These are phyloP conservation scores for Fusarium scirpi DNA, from an alignment of 2,329 filamentous ascomycete genomes.

Conservation along the genomic window DNA sequence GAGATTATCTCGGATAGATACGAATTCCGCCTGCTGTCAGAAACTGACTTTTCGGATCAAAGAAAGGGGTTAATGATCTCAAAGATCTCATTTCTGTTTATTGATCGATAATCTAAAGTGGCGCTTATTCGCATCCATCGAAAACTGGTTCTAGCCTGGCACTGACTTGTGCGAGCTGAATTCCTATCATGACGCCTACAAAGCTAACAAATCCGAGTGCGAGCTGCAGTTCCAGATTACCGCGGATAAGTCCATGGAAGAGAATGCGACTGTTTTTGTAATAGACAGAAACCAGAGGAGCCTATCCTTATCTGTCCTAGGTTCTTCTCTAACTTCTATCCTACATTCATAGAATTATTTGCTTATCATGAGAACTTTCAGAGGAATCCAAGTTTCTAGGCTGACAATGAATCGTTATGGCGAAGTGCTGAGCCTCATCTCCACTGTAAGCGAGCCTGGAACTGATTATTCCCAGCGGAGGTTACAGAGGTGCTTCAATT, in stretches of 20 bases:
- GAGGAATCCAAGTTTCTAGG: background rate
- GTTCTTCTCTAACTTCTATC: background rate
- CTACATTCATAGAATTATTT: no score
- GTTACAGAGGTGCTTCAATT: background rate
- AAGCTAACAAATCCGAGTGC: slow-evolving; percentile 21
- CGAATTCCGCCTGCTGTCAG: slow-evolving; percentile 16
- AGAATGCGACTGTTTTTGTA: background rate
- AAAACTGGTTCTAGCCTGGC: slow-evolving; percentile 2
- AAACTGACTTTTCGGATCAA: slow-evolving; percentile 4
- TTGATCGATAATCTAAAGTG: slow-evolving; percentile 14
- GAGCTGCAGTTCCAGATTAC: background rate
- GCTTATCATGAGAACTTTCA: background rate
- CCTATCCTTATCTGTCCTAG: background rate
- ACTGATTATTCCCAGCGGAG: background rate
- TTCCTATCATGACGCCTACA: slow-evolving; percentile 31
- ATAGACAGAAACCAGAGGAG: background rate
- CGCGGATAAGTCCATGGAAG: background rate
- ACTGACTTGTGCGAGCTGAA: slow-evolving; percentile 15
- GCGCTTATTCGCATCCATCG: slow-evolving; percentile 10
- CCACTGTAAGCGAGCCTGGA: background rate
- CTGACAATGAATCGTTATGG: slow-evolving; percentile 1
- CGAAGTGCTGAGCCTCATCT: slow-evolving; percentile 9
- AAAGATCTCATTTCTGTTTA: slow-evolving; percentile 14
- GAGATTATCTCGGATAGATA: slow-evolving; percentile 24
- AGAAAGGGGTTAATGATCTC: background rate